These are phyloP conservation scores for Hanseniaspora lachancei DNA, from an alignment of 805 yeast species.

Conservation along the genomic window DNA sequence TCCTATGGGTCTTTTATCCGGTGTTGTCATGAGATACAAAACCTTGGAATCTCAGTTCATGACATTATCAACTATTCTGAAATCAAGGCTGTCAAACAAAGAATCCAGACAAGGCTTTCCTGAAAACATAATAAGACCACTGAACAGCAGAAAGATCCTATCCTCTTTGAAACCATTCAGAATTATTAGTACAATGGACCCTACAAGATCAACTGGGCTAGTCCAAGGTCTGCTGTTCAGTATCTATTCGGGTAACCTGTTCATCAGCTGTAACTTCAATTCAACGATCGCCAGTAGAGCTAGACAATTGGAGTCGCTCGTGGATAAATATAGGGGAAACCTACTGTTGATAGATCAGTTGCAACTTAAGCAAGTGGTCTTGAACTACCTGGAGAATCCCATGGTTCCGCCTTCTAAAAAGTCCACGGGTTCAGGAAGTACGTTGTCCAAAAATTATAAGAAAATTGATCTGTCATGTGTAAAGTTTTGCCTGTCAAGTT, in stretches of 20 bases:
- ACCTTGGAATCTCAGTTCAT: constrained; percentile 83
- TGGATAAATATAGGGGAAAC: constrained; percentile 58
- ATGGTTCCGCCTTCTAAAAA: constrained; percentile 50
- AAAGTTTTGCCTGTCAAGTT: constrained; percentile 80
- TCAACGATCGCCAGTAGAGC: constrained; percentile 52
- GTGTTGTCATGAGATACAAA: constrained; percentile 83
- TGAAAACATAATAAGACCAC: constrained; percentile 34
- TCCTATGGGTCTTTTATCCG: constrained; percentile 81
- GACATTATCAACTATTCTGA: constrained; percentile 53
- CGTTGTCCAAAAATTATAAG: constrained; percentile 47
- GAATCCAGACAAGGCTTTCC: constrained; percentile 35
- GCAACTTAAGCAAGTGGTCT: constrained; percentile 78
- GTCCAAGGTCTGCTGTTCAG: constrained; percentile 70
- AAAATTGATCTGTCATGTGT: constrained; percentile 67
- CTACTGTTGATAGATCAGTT: constrained; percentile 74
- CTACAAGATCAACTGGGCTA: constrained; percentile 72
- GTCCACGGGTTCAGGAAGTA: neutral
- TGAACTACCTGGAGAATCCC: constrained; percentile 85
- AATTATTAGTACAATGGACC: constrained; percentile 51
- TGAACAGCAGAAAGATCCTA: constrained; percentile 24
- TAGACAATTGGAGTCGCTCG: constrained; percentile 73
- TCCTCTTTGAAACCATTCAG: constrained; percentile 36
- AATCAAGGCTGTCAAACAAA: constrained; percentile 43
- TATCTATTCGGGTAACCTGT: constrained; percentile 69
- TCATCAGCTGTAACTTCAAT: constrained; percentile 62